Percentiles rank a stretch among this genome's conserved stretches.
Conservation (phyloP, 257 asterid species). For the Gentiana dahurica region DNA sequence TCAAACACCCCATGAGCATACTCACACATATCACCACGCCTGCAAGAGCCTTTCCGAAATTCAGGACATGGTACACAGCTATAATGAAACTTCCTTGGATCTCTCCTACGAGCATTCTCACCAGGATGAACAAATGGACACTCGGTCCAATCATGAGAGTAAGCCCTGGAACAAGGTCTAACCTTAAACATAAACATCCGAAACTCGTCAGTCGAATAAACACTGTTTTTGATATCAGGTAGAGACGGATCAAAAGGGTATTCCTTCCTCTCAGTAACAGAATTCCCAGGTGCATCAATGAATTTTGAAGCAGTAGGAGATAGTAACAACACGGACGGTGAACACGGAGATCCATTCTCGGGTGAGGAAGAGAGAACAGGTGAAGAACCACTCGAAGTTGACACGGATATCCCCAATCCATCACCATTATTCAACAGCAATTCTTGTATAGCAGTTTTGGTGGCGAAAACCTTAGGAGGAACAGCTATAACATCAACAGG, state of each 20-base stretch:
- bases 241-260: constrained; percentile 88
- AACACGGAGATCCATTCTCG: constrained; percentile 57
- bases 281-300: constrained; percentile 26
- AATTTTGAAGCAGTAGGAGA: constrained; percentile 39
- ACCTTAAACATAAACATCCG: constrained; percentile 92
- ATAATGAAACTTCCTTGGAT: constrained; percentile 83
- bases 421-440: constrained; percentile 49
- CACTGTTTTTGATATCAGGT: constrained; percentile 81
- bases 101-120: constrained; percentile 92
- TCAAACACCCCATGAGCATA: constrained; percentile 98
- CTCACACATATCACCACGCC: constrained; percentile 98
- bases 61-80: constrained; percentile 99
- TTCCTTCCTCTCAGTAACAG: constrained; percentile 60
- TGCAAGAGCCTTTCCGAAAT: constrained; percentile 82
- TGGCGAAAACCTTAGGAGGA: constrained; percentile 42
- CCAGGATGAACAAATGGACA: constrained; percentile 98
- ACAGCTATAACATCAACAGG: constrained; percentile 57
- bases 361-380: constrained; percentile 61
- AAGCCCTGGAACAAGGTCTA: constrained; percentile 94
- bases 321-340: constrained; percentile 37
- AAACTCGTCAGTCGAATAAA: constrained; percentile 81
- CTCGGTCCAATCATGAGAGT: constrained; percentile 98
- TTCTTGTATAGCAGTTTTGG: constrained; percentile 47
- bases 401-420: constrained; percentile 35
- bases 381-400: constrained; percentile 47